Base-by-base conservation (phyloP, 2,329 filamentous ascomycete species). In the Microcyclospora pomicola region DNA sequence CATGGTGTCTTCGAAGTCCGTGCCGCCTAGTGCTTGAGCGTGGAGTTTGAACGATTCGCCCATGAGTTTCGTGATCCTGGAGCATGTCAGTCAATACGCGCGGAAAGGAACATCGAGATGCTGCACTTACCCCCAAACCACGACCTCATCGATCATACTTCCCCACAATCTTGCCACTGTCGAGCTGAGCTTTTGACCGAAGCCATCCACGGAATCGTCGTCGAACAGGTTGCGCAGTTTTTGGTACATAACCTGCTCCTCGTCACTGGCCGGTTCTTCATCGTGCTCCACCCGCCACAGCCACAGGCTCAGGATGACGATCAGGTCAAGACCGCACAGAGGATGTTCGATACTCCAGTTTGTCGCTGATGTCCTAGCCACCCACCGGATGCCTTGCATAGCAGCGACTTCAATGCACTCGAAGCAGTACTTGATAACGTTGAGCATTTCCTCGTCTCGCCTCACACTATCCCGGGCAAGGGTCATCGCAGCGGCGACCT, bases 291-390 rank as follows among this genome's bases (percentile, higher is more conserved):
- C 80, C 66, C 87, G 86, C 69, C 95, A 96, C 53, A 98, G 80
- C 91, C 91, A 98, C 50, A 96, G 71, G 55, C 85, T 95, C 51
- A 98, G 79, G 52, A 95, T 91, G 60, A 96, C 91, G 77, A 98
- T 94, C 49, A 96, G 72, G 61, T 98, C 91, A 67, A 98, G 77
- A 45, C 88, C 88, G 56, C 87, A 95, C 41, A 98, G 77, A 37
- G 91, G 87, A 60, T 98, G 88, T 67, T 98, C 91, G 43, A 96
- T 84, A 60, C 88, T 96, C 91, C 91, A 98, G 65, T 96, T 96
- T 34, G 91, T 95, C 15, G 91, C 86, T 34, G 87, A 95, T 15
- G 88, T 95, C 50, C 87, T 81, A n/a, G 88, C 88, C 45, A 96
- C 87, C 88, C 91, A 96, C 52, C 88, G 85, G 49, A 96, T 86